These are phyloP conservation scores for Apocynum venetum DNA, from an alignment of 257 asterid genomes.

Conservation along the genomic window DNA sequence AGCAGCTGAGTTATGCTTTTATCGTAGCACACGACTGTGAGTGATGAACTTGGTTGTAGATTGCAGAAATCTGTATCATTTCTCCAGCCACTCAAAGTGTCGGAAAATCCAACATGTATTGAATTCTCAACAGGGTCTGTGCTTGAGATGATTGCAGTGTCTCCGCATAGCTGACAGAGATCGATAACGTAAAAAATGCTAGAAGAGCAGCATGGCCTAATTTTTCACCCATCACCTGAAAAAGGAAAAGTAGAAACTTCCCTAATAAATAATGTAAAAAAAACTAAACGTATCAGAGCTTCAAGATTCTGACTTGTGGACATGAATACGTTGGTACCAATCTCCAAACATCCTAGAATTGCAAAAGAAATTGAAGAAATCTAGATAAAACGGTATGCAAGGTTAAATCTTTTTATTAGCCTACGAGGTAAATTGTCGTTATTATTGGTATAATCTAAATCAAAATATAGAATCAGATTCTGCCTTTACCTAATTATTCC, in stretches of 20 bases:
- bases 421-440: background rate
- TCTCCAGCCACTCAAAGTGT: constrained; percentile 37
- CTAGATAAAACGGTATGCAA: background rate
- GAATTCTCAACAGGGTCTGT: constrained; percentile 46
- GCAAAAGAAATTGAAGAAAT: background rate
- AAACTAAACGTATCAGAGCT: background rate
- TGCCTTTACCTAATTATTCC: background rate
- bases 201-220: constrained; percentile 12
- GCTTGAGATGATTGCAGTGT: constrained; percentile 50
- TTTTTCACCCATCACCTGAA: constrained; percentile 33
- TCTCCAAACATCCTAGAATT: background rate
- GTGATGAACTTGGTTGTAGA: constrained; percentile 39
- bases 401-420: background rate
- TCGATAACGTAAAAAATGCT: constrained; percentile 25
- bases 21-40: constrained; percentile 72
- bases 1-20: constrained; percentile 75
- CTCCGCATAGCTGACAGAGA: constrained; percentile 40
- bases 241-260: background rate
- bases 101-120: constrained; percentile 50
- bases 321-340: too few relatives aligned
- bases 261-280: background rate
- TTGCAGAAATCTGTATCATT: constrained; percentile 60
- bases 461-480: background rate
- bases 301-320: background rate
- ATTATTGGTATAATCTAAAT: background rate